Percentiles rank a stretch among this genome's conserved stretches.
phyloP scores from a whole-genome alignment of 2,329 filamentous ascomycete species.

The Clonostachys rhizophaga region DNA sequence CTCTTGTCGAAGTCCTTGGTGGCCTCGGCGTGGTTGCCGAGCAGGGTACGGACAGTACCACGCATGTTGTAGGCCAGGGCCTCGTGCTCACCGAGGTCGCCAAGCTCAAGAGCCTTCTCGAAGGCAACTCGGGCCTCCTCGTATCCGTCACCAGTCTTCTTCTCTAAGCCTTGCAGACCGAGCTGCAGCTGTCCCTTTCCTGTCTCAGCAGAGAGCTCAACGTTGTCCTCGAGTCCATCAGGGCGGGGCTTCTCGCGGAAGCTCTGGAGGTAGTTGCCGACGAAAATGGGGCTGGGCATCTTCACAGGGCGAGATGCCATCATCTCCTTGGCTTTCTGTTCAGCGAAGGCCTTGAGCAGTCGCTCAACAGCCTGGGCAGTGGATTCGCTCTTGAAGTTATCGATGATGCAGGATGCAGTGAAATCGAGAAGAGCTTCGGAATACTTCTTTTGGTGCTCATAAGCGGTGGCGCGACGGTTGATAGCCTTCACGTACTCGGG shows the following conservation, averaged over 20 bases:
- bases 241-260: conserved; percentile 83
- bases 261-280: conserved; percentile 98
- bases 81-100: conserved; percentile 76
- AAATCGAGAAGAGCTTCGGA: conserved; percentile 96
- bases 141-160: conserved; percentile 88
- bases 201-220: conserved; percentile 71
- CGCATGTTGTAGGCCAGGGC: conserved; percentile 94
- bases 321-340: conserved; percentile 88
- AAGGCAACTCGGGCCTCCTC: conserved; percentile 83
- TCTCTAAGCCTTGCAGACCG: conserved; percentile 74
- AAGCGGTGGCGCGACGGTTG: conserved; percentile 93
- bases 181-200: conserved; percentile 83
- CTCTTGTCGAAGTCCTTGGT: conserved; percentile 86
- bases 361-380: conserved; percentile 89
- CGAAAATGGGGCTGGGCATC: conserved; percentile 92
- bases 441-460: conserved; percentile 87
- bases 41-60: conserved; percentile 90
- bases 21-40: conserved; percentile 80
- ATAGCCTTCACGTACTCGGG: conserved; percentile 96
- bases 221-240: conserved; percentile 73
- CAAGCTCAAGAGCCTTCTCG: conserved; percentile 79
- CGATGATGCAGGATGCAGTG: conserved; percentile 98
- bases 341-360: conserved; percentile 92
- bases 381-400: conserved; percentile 88
- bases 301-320: conserved; percentile 80